Base-by-base conservation (phyloP, 441 rosid species). In the Iberis amara region DNA sequence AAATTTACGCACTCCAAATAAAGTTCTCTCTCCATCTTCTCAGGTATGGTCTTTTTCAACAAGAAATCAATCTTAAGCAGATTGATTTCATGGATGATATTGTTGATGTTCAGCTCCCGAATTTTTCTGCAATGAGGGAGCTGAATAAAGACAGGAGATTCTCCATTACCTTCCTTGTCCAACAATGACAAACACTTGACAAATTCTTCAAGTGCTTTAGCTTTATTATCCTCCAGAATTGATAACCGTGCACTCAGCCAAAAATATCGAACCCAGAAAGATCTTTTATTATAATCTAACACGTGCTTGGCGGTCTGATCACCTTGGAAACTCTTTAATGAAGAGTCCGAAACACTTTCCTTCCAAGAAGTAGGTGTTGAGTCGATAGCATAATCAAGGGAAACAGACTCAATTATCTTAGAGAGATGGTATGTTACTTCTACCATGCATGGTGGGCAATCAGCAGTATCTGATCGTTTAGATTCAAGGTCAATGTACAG, bases 191-290 rank as follows among this genome's bases (percentile, higher is more conserved):
- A 66, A 55, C 83, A 77, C 68, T 78, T 71, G 47, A 75, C 73
- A 62, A 80, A 72, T 59, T 86, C 89, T 57, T 83, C 81, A 66
- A 64, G 79, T 57, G 96, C 99, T 80, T 83, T 89, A 59, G 74
- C 74, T 67, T 85, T 94, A 66, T 86, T 77, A 38, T 82, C 78
- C 62, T 94, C 94, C 73, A 73, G 65, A 62, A 82, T 73, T 47
- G 96, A 86, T 67, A 94, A 68, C 57, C 76, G 85, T 31, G 96
- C 99, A 66, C 94, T 86, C 79, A 89, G 74, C 95, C 97, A 94
- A 77, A 80, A 86, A 70, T 77, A 89, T 21, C 95, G 79, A 70
- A 65, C 73, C 99, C 99, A 89, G 62, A 89, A 86, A 51, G 80
- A 71, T 56, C 67, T 68, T 64, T 79, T 82, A 56, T 62, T 43